Conservation (phyloP, 179 eudicot genomes). For the Vitellaria paradoxa region DNA sequence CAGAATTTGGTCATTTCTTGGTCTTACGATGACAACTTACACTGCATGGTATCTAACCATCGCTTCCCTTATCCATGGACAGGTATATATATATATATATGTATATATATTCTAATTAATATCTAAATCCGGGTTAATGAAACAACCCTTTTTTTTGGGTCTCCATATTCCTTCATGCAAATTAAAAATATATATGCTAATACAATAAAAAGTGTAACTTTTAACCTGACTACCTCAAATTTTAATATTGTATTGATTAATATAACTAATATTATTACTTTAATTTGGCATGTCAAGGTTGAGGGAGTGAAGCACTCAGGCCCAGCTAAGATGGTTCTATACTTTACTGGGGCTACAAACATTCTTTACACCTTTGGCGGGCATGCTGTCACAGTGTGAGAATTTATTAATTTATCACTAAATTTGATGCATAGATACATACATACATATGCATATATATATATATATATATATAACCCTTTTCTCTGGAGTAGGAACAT, state of each 20-base stretch:
- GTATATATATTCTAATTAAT: not conserved
- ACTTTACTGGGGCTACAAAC: constrained; percentile 91
- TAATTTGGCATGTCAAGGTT: constrained; percentile 36
- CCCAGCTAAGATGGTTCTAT: constrained; percentile 62
- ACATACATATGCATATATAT: not conserved
- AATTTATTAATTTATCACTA: not conserved
- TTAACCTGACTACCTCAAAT: constrained; percentile 16
- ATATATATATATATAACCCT: not conserved
- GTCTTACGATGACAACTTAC: constrained; percentile 84
- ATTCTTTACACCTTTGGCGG: constrained; percentile 93
- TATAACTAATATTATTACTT: not conserved
- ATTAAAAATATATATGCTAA: no score
- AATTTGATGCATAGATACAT: not conserved
- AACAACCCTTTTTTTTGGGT: not conserved
- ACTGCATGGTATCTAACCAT: constrained; percentile 94
- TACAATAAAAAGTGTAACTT: not conserved
- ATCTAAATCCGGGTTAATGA: not conserved
- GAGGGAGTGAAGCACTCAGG: constrained; percentile 83
- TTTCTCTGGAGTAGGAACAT: constrained; percentile 25
- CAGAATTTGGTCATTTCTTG: constrained; percentile 83
- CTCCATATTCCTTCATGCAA: not conserved
- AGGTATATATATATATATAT: constrained; percentile 49
- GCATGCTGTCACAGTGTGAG: constrained; percentile 94
- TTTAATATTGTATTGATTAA: not conserved
- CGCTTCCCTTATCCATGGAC: constrained; percentile 83